A percentile compares a stretch with the other conserved stretches of the same genome.
Evolutionary conservation across 2,329 filamentous ascomycete genomes (phyloP).

Genomic region (Botrytis hyacinthi): DNA sequence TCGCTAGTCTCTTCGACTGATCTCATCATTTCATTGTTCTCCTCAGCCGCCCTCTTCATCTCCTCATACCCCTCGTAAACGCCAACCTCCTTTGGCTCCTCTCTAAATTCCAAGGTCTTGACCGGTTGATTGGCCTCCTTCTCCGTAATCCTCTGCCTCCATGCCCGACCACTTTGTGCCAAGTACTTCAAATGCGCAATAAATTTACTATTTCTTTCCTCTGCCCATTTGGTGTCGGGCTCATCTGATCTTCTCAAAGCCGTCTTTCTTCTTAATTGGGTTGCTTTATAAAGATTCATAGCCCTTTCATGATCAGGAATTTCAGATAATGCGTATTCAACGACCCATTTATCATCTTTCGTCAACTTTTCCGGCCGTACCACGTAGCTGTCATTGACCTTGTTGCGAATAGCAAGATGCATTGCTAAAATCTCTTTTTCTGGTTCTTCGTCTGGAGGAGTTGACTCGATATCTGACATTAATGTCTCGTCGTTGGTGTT

Average conservation of each 20-base stretch:
- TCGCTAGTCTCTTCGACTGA: neutral
- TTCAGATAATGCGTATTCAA: conserved; percentile 77
- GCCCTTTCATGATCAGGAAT: conserved; percentile 46
- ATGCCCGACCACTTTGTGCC: conserved; percentile 56
- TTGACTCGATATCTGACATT: neutral
- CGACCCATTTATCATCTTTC: conserved; percentile 56
- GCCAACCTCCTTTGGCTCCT: conserved; percentile 13
- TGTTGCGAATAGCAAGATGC: conserved; percentile 67
- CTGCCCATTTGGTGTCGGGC: conserved; percentile 24
- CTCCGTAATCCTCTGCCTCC: conserved; percentile 54
- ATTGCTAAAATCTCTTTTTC: conserved; percentile 21
- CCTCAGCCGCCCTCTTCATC: neutral
- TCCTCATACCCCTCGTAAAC: conserved; percentile 4
- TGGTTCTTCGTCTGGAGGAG: neutral
- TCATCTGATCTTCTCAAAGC: conserved; percentile 38
- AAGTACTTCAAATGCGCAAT: conserved; percentile 44
- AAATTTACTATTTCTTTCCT: conserved; percentile 33
- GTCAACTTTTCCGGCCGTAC: conserved; percentile 55
- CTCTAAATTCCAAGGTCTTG: conserved; percentile 45
- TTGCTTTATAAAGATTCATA: conserved; percentile 52
- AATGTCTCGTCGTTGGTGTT: neutral
- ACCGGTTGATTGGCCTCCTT: conserved; percentile 49
- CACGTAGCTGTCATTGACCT: conserved; percentile 64
- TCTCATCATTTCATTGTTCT: neutral
- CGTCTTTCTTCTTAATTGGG: conserved; percentile 55